Evolutionary conservation across 768 basidiomycete genomes (phyloP).

Genomic region (Tulasnella calospora): DNA sequence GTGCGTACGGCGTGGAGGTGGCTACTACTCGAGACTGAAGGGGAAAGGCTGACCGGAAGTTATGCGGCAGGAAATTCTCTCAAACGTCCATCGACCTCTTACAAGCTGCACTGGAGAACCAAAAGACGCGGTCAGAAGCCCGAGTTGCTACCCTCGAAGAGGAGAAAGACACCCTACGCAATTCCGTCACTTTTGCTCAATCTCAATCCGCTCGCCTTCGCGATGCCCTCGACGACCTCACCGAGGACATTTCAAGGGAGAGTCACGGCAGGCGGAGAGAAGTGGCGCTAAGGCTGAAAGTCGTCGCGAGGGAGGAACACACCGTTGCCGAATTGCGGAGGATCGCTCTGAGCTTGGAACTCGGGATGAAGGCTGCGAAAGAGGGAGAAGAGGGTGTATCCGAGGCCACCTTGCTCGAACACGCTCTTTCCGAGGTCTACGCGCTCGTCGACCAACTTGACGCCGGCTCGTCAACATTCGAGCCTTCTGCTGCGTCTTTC

Average conservation of each 20-base stretch:
- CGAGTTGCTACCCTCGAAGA: slow-evolving; percentile 54
- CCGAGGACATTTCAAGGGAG: slow-evolving; percentile 66
- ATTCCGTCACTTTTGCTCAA: slow-evolving; percentile 45
- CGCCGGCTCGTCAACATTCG: neutral
- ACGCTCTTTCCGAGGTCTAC: neutral
- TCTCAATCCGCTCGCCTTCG: slow-evolving; percentile 47
- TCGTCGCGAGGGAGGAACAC: slow-evolving; percentile 61
- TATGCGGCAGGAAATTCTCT: slow-evolving; percentile 65
- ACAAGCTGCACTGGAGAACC: slow-evolving; percentile 53
- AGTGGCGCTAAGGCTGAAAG: slow-evolving; percentile 55
- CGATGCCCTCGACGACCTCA: slow-evolving; percentile 59
- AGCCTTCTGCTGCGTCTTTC: neutral
- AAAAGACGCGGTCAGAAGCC: slow-evolving; percentile 59
- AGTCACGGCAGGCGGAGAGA: slow-evolving; percentile 68
- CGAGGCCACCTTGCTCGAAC: neutral
- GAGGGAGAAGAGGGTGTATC: neutral
- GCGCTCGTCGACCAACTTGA: slow-evolving; percentile 13
- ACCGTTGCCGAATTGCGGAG: slow-evolving; percentile 51
- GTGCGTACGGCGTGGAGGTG: slow-evolving; percentile 44
- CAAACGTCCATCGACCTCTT: slow-evolving; percentile 65
- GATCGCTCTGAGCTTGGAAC: slow-evolving; percentile 53
- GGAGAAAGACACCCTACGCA: slow-evolving; percentile 46
- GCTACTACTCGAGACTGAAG: too few relatives aligned
- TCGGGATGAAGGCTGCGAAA: slow-evolving; percentile 34
- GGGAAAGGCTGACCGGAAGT: neutral